Evolutionary conservation across 2,329 filamentous ascomycete genomes (phyloP).

Genomic region (Cercospora beticola): DNA sequence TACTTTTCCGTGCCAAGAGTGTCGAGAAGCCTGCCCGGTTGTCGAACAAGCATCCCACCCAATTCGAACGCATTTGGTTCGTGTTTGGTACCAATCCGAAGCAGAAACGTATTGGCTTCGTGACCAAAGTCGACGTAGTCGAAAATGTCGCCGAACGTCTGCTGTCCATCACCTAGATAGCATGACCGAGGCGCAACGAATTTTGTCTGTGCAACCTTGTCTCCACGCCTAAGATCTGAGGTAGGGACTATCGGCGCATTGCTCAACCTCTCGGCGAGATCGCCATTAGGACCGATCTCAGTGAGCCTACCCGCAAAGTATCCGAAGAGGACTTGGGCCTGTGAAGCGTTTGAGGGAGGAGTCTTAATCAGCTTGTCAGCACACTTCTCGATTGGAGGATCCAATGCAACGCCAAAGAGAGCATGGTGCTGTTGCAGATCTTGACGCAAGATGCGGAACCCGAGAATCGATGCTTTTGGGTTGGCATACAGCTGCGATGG

Average conservation of each 20-base stretch:
- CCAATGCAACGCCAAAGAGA: slow-evolving; percentile 80
- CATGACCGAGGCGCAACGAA: slow-evolving; percentile 69
- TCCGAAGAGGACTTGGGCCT: slow-evolving; percentile 71
- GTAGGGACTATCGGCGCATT: slow-evolving; percentile 73
- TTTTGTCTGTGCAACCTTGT: slow-evolving; percentile 41
- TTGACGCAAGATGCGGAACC: slow-evolving; percentile 72
- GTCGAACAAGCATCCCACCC: slow-evolving; percentile 75
- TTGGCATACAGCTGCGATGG: slow-evolving; percentile 83
- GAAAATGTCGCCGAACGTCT: slow-evolving; percentile 82
- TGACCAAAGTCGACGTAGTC: slow-evolving; percentile 94
- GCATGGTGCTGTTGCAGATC: slow-evolving; percentile 78
- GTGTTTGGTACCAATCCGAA: slow-evolving; percentile 83
- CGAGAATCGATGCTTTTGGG: slow-evolving; percentile 70
- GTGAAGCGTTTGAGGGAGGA: slow-evolving; percentile 65
- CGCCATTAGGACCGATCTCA: slow-evolving; percentile 63
- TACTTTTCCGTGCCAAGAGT: slow-evolving; percentile 86
- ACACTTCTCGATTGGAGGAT: slow-evolving; percentile 77
- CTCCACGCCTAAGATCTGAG: slow-evolving; percentile 22
- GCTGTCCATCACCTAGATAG: slow-evolving; percentile 70
- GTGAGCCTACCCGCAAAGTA: slow-evolving; percentile 78
- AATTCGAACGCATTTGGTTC: slow-evolving; percentile 88
- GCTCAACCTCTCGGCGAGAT: slow-evolving; percentile 60
- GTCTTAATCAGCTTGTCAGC: slow-evolving; percentile 68
- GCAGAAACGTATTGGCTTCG: slow-evolving; percentile 83
- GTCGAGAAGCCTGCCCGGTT: slow-evolving; percentile 78